Evolutionary conservation across 257 asterid genomes (phyloP), one percentile per base, ranked within the genome.

Genomic region (Fraxinus anomala): DNA sequence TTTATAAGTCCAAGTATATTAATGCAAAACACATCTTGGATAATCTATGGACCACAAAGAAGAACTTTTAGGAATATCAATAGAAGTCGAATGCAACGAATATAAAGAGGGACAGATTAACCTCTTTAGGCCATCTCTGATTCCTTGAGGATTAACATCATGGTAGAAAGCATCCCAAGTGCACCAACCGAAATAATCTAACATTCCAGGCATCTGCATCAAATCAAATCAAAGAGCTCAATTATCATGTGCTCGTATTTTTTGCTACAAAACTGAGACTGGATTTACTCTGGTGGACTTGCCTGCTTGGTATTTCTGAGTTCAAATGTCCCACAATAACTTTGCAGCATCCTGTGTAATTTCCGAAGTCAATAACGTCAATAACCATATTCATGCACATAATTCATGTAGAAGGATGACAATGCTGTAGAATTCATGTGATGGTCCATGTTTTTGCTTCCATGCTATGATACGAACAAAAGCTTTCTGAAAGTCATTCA

Each of bases 151-250:
- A 78, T 79, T 82, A 44, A 87, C 90, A 37, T 84, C 90, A 13
- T 85, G 85, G 81, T 87, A 87, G 77, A 87, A 87, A 21, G 91
- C 91, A 78, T 87, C 91, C 91, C 91, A 87, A 4, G 90, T 87
- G 72, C 90, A 87, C 90, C 90, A 87, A 16, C 90, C 90, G 3
- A 87, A 84, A 82, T 85, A 87, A 54, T 87, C 87, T 16, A 87
- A 77, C 82, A 84, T 82, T 36, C 85, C 85, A 11, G 90, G 90
- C 88, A 87, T 82, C 90, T 87, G 81, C 73, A 84, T 24, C 76
- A 71, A 28, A 75, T 26, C 28, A 26, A 26, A 26, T 23, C 40
- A 19, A 76, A 30, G 47, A 28, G 23, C 6, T 30, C 4, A 1
- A 68, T 42, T 51, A 51, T 34, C 31, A 7, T 8, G 11, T 24